A percentile compares a stretch with the other conserved stretches of the same genome.
phyloP scores from a whole-genome alignment of 768 basidiomycete genomes.

The Boletus sp. region DNA sequence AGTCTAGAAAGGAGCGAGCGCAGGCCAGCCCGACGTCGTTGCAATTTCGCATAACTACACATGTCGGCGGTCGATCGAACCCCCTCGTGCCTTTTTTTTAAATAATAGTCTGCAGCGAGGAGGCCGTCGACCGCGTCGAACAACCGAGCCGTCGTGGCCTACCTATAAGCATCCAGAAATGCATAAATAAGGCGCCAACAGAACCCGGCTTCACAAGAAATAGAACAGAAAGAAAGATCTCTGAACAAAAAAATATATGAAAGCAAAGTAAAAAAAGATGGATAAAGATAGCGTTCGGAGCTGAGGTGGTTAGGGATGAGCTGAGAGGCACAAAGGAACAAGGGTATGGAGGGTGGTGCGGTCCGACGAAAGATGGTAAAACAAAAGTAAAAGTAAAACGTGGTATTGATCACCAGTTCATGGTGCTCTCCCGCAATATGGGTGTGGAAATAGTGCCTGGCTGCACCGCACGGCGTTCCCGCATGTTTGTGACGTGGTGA shows the following conservation, averaged over 20 bases:
- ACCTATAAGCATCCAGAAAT: constrained; percentile 23
- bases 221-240: not conserved
- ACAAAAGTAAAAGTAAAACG: not conserved
- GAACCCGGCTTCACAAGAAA: constrained; percentile 22
- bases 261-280: not conserved
- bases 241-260: not conserved
- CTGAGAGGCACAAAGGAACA: not conserved
- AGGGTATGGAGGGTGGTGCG: constrained; percentile 15
- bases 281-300: constrained; percentile 2
- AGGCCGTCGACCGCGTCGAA: constrained; percentile 2
- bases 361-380: constrained; percentile 9
- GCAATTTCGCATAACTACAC: constrained; percentile 4
- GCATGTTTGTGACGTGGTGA: constrained; percentile 38
- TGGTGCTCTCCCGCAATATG: constrained; percentile 74
- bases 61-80: constrained; percentile 2
- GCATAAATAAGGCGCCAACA: constrained; percentile 26
- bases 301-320: not conserved
- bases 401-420: constrained; percentile 66
- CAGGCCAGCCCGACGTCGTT: not conserved
- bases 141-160: constrained; percentile 13
- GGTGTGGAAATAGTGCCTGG: constrained; percentile 73
- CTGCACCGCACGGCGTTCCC: constrained; percentile 57
- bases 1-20: not conserved
- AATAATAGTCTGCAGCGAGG: not conserved
- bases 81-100: not conserved